These are phyloP conservation scores for Trichoderma gracile DNA, from an alignment of 2,329 filamentous ascomycete genomes.

Conservation along the genomic window DNA sequence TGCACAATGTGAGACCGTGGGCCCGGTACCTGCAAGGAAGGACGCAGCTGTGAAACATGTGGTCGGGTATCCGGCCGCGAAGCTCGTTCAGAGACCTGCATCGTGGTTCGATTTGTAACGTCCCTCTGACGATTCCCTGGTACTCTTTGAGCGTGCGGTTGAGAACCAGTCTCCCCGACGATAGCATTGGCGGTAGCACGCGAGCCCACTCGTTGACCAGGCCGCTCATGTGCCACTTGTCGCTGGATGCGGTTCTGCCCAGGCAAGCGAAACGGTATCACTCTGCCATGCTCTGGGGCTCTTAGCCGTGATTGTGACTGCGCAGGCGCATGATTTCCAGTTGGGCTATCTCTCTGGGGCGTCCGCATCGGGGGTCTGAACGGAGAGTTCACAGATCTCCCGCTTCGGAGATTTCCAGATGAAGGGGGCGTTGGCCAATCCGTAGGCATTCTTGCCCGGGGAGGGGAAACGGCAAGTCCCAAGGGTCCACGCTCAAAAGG, in stretches of 20 bases:
- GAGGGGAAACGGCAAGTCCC: neutral
- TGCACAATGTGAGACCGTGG: conserved; percentile 19
- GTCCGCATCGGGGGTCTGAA: neutral
- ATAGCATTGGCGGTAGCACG: neutral
- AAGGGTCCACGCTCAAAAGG: neutral
- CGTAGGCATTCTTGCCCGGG: neutral
- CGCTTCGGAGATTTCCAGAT: conserved; percentile 28
- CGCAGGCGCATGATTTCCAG: neutral
- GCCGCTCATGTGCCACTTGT: neutral
- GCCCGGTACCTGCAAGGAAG: neutral
- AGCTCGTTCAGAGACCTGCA: neutral
- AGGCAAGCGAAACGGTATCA: neutral
- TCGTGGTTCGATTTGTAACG: neutral
- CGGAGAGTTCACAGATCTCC: conserved; percentile 10
- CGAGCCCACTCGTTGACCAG: neutral
- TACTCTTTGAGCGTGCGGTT: neutral
- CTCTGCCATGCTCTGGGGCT: neutral
- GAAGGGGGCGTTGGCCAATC: conserved; percentile 34
- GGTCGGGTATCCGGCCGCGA: neutral
- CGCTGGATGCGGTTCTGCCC: neutral
- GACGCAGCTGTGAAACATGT: neutral
- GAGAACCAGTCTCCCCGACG: neutral
- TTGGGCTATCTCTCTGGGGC: neutral
- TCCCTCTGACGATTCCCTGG: neutral
- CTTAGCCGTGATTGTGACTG: neutral